Conservation (phyloP, 495 filamentous ascomycete species). For the Echria macrotheca region DNA sequence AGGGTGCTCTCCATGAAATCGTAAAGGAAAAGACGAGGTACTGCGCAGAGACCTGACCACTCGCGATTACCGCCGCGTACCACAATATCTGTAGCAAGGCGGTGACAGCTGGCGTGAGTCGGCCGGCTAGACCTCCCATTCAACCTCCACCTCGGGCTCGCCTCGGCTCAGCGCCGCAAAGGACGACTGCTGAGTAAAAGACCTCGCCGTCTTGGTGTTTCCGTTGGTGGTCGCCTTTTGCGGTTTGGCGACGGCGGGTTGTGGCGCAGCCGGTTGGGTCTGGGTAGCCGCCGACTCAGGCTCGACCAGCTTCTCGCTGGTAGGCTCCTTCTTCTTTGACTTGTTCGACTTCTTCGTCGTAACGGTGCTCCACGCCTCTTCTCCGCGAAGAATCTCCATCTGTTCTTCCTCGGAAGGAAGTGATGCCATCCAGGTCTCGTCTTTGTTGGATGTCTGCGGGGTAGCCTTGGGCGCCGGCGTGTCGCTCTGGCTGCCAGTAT, state of each 20-base stretch:
- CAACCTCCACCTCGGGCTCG: constrained; percentile 37
- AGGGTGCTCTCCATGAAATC: background rate
- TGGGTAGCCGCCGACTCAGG: constrained; percentile 17
- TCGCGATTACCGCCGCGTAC: too few relatives aligned
- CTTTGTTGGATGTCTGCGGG: constrained; percentile 23
- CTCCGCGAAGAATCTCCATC: constrained; percentile 59
- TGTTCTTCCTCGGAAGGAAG: constrained; percentile 84
- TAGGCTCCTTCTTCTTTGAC: constrained; percentile 39
- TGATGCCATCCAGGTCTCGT: constrained; percentile 48
- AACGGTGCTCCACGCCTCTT: constrained; percentile 72
- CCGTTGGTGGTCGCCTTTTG: constrained; percentile 19
- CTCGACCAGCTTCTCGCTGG: constrained; percentile 24
- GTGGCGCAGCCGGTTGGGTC: constrained; percentile 3
- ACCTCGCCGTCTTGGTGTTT: constrained; percentile 24
- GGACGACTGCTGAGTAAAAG: constrained; percentile 37
- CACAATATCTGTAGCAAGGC: too few relatives aligned
- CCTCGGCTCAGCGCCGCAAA: constrained; percentile 44
- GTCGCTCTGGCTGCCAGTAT: constrained; percentile 30
- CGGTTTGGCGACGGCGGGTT: constrained; percentile 20
- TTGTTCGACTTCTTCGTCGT: constrained; percentile 60
- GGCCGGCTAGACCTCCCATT: constrained; percentile 48
- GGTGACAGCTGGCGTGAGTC: too few relatives aligned
- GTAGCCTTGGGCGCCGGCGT: constrained; percentile 21
- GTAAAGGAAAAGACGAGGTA: background rate
- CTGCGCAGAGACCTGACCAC: background rate